Conservation (phyloP, 768 basidiomycete species). For the Cubamyces sp. region DNA sequence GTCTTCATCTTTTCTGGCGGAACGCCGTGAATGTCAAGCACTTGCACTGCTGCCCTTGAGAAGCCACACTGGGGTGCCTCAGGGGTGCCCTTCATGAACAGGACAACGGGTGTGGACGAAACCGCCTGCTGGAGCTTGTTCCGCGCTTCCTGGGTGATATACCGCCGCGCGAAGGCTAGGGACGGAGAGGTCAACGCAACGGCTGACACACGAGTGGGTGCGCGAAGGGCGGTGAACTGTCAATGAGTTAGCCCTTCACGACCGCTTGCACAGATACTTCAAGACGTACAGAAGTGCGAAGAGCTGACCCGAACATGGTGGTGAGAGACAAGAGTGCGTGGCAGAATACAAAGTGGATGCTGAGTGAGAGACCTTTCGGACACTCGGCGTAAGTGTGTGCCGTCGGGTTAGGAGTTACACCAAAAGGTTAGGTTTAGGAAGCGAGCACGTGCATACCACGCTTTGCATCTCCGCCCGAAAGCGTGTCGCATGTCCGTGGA, state of each 20-base stretch:
- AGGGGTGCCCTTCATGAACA: slow-evolving; percentile 99
- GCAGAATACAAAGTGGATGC: slow-evolving; percentile 10
- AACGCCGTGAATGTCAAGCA: slow-evolving; percentile 85
- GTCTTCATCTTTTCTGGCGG: slow-evolving; percentile 81
- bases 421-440: slow-evolving; percentile 12
- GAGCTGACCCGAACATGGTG: slow-evolving; percentile 51
- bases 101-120: slow-evolving; percentile 74
- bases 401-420: slow-evolving; percentile 12
- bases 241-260: background rate
- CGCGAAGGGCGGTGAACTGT: slow-evolving; percentile 24
- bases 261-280: background rate
- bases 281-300: slow-evolving; percentile 48
- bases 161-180: slow-evolving; percentile 44
- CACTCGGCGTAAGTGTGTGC: slow-evolving; percentile 4
- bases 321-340: slow-evolving; percentile 14
- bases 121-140: slow-evolving; percentile 75
- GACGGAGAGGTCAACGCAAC: slow-evolving; percentile 27
- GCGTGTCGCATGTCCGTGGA: slow-evolving; percentile 29
- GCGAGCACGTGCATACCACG: slow-evolving; percentile 28
- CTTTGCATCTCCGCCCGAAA: slow-evolving; percentile 36
- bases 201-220: slow-evolving; percentile 21
- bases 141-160: slow-evolving; percentile 65
- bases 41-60: slow-evolving; percentile 91
- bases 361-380: slow-evolving; percentile 23
- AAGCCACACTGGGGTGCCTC: slow-evolving; percentile 90